Evolutionary conservation across 2,329 filamentous ascomycete species (phyloP).

Genomic region (Fusarium chuoi): DNA sequence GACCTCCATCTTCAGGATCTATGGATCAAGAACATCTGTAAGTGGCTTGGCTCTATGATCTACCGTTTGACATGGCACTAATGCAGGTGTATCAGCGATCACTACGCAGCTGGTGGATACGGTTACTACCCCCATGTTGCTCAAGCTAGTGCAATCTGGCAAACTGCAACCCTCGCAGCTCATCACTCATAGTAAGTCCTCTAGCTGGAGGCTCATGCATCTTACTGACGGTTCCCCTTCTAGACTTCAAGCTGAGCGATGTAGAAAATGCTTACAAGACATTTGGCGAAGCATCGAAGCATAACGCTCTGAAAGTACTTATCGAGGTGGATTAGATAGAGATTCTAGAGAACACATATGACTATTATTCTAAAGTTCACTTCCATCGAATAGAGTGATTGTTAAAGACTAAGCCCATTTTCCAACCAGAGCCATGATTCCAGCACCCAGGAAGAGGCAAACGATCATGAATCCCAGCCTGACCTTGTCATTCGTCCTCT

Average conservation of each 20-base stretch:
- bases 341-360: not conserved
- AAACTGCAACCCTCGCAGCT: slow-evolving; percentile 55
- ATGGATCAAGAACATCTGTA: slow-evolving; percentile 65
- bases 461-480: not conserved
- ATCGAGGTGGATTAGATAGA: slow-evolving; percentile 29
- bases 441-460: not conserved
- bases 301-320: slow-evolving; percentile 33
- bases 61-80: too few relatives aligned
- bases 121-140: slow-evolving; percentile 58
- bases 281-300: slow-evolving; percentile 31
- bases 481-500: not conserved
- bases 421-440: not conserved
- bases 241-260: slow-evolving; percentile 35
- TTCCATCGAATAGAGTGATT: fast-evolving
- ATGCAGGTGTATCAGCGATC: slow-evolving; percentile 48
- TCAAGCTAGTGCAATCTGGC: slow-evolving; percentile 56
- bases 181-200: slow-evolving; percentile 56
- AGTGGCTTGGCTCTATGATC: slow-evolving; percentile 37
- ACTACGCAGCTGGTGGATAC: slow-evolving; percentile 61
- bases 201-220: fast-evolving
- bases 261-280: slow-evolving; percentile 36
- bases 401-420: not conserved
- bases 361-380: not conserved
- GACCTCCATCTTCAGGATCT: slow-evolving; percentile 63
- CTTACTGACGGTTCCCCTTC: fast-evolving